A percentile compares a stretch with the other conserved stretches of the same genome.
Conservation (phyloP, 768 basidiomycete species). For the Bullera alba region DNA sequence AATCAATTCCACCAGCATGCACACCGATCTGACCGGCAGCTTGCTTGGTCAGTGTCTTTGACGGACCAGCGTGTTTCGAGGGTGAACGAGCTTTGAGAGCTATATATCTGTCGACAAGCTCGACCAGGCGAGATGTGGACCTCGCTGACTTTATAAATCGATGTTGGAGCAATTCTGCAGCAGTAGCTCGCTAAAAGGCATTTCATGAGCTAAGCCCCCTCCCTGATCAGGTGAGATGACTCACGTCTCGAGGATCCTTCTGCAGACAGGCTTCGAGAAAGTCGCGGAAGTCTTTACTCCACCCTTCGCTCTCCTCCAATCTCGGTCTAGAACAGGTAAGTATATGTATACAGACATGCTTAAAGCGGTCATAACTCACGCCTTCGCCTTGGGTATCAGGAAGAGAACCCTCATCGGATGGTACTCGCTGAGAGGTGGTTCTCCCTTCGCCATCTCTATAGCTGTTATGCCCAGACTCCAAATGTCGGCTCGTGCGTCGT, state of each 20-base stretch:
- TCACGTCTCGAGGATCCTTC: conserved; percentile 76
- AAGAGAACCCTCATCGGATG: conserved; percentile 98
- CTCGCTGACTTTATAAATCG: conserved; percentile 80
- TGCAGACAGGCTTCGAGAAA: conserved; percentile 85
- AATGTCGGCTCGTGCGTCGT: conserved; percentile 92
- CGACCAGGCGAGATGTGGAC: conserved; percentile 73
- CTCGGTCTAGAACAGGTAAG: too few relatives aligned
- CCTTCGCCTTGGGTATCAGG: conserved; percentile 92
- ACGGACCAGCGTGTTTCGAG: conserved; percentile 50
- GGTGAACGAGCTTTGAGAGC: conserved; percentile 58
- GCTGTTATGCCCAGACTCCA: conserved; percentile 98
- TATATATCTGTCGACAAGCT: conserved; percentile 80
- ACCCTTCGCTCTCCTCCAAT: conserved; percentile 65
- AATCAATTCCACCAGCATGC: conserved; percentile 9
- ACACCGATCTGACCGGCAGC: conserved; percentile 16
- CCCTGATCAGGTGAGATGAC: conserved; percentile 26
- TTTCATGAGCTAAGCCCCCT: conserved; percentile 8
- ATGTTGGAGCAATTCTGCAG: conserved; percentile 87
- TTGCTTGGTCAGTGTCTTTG: conserved; percentile 45
- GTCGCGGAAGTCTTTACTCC: conserved; percentile 81
- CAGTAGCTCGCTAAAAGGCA: conserved; percentile 65
- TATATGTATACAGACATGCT: too few relatives aligned
- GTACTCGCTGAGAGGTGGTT: conserved; percentile 92
- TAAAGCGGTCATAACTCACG: too few relatives aligned
- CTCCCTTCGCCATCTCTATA: conserved; percentile 96